These are phyloP conservation scores for Hermanozyma aechmeae DNA, from an alignment of 805 yeast species.

Conservation along the genomic window DNA sequence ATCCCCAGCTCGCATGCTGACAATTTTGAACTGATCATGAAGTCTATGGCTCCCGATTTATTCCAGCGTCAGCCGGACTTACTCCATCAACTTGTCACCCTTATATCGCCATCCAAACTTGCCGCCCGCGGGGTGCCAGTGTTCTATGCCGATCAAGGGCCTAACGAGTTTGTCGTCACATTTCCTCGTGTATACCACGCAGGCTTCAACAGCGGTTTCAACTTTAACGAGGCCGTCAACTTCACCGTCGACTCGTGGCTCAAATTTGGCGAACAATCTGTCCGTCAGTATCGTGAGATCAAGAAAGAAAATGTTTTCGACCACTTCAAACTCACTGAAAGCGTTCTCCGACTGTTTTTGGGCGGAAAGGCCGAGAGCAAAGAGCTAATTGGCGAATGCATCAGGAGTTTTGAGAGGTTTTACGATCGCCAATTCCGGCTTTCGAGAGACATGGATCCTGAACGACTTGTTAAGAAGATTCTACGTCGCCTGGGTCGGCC, in stretches of 20 bases:
- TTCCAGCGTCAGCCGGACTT: constrained; percentile 81
- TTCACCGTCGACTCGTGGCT: constrained; percentile 2
- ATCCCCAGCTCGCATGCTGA: constrained; percentile 64
- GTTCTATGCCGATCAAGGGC: constrained; percentile 55
- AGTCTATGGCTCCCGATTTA: constrained; percentile 64
- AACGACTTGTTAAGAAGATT: too few relatives aligned
- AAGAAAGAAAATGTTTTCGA: constrained; percentile 41
- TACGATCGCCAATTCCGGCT: constrained; percentile 11
- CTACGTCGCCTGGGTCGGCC: too few relatives aligned
- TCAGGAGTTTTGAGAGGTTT: constrained; percentile 19
- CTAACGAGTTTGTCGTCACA: constrained; percentile 44
- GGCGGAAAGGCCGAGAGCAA: constrained; percentile 4
- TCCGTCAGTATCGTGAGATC: constrained; percentile 8
- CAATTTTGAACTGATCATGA: constrained; percentile 57
- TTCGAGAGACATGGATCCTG: constrained; percentile 11
- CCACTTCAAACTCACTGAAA: constrained; percentile 40
- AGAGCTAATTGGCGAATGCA: constrained; percentile 11
- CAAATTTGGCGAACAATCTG: neutral
- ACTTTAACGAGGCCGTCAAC: constrained; percentile 37
- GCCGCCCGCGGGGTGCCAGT: constrained; percentile 37
- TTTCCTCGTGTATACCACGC: constrained; percentile 37
- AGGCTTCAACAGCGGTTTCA: constrained; percentile 37
- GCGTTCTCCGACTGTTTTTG: constrained; percentile 9
- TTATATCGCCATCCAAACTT: constrained; percentile 60
- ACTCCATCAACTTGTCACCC: constrained; percentile 75